Conservation (phyloP, 1,139 yeast species). For the Zygosaccharomyces pseudobailii region DNA sequence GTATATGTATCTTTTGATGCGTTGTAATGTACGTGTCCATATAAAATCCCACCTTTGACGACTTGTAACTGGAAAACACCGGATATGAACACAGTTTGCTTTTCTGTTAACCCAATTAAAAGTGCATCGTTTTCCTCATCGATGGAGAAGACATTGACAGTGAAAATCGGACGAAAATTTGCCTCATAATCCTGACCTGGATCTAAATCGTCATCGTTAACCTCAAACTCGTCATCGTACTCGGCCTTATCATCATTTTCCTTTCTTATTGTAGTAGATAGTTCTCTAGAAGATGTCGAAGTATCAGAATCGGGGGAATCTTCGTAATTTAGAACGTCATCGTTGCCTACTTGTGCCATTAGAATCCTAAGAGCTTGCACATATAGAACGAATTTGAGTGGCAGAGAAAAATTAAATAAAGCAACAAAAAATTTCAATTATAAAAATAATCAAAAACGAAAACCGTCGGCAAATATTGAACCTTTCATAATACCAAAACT, state of each 20-base stretch:
- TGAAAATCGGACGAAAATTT: slow-evolving; percentile 5
- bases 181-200: neutral
- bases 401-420: neutral
- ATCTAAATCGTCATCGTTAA: neutral
- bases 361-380: neutral
- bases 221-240: neutral
- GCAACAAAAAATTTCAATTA: neutral
- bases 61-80: slow-evolving; percentile 57
- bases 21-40: slow-evolving; percentile 51
- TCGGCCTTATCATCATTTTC: slow-evolving; percentile 3
- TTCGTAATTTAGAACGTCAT: neutral
- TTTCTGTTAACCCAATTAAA: slow-evolving; percentile 32
- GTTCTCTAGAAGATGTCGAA: slow-evolving; percentile 10
- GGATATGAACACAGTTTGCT: slow-evolving; percentile 48
- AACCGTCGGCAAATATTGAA: neutral
- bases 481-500: neutral
- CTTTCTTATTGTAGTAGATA: slow-evolving; percentile 1
- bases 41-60: slow-evolving; percentile 52
- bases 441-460: neutral
- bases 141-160: slow-evolving; percentile 11
- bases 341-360: slow-evolving; percentile 1
- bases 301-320: slow-evolving; percentile 5
- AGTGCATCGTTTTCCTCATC: slow-evolving; percentile 7
- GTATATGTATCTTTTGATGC: slow-evolving; percentile 36
- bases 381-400: neutral